Conservation (phyloP, 2,329 filamentous ascomycete genomes). For the Sclerotinia subarctica region DNA sequence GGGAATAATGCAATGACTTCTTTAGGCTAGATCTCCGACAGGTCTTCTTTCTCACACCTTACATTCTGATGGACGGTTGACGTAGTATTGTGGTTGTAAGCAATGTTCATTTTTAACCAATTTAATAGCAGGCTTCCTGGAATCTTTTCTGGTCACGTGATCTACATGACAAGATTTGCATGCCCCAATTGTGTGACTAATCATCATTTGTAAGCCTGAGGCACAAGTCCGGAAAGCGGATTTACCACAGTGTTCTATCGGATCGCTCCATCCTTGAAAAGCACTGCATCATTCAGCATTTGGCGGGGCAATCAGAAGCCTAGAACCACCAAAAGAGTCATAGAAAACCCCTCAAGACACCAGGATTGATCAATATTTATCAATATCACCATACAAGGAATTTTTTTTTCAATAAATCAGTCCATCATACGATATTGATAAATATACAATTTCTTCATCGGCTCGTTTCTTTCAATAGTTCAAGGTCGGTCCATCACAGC, state of each 20-base stretch:
- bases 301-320: slow-evolving; percentile 15
- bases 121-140: not conserved
- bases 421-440: slow-evolving; percentile 1
- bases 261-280: not conserved
- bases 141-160: not conserved
- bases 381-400: slow-evolving; percentile 4
- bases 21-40: not conserved
- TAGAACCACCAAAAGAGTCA: slow-evolving; percentile 8
- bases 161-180: too few relatives aligned
- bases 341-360: slow-evolving; percentile 3
- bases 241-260: not conserved
- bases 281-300: not conserved
- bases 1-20: not conserved
- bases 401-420: slow-evolving; percentile 5
- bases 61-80: not conserved
- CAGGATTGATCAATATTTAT: slow-evolving; percentile 16
- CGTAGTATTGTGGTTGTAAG: slow-evolving; percentile 1
- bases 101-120: not conserved
- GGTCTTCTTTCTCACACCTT: not conserved
- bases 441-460: not conserved
- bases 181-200: not conserved
- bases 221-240: slow-evolving; percentile 4
- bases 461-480: slow-evolving; percentile 11
- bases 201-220: not conserved
- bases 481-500: not conserved